Conservation (phyloP, 2,329 filamentous ascomycete species). For the Xylaria sp. region DNA sequence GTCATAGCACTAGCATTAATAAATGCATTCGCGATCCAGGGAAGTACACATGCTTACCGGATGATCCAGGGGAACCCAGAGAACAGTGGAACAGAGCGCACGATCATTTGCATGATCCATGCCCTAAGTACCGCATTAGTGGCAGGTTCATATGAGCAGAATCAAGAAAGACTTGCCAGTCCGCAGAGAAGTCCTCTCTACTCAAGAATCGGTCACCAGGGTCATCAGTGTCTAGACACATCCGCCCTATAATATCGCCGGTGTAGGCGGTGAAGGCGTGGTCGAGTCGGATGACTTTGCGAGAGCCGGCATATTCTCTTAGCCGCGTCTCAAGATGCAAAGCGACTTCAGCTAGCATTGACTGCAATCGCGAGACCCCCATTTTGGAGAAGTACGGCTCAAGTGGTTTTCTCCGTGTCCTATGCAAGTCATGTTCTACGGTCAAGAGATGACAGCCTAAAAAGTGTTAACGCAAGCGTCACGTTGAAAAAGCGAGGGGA, state of each 20-base stretch:
- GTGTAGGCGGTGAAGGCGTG: conserved; percentile 29
- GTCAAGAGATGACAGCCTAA: conserved; percentile 29
- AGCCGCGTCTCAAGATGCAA: conserved; percentile 25
- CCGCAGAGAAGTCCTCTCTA: conserved; percentile 30
- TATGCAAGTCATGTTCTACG: conserved; percentile 28
- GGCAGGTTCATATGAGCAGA: neutral
- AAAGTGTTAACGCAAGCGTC: neutral
- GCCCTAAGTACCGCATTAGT: conserved; percentile 18
- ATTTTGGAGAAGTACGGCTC: conserved; percentile 29
- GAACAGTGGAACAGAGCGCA: conserved; percentile 34
- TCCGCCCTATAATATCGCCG: conserved; percentile 28
- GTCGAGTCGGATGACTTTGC: conserved; percentile 26
- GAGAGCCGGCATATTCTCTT: conserved; percentile 20
- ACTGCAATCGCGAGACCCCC: conserved; percentile 23
- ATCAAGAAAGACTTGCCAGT: conserved; percentile 28
- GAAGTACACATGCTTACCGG: conserved; percentile 15
- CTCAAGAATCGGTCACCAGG: conserved; percentile 29
- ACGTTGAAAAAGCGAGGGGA: neutral
- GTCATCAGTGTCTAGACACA: conserved; percentile 28
- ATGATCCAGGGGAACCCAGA: conserved; percentile 32
- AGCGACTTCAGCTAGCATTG: conserved; percentile 26
- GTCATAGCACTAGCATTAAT: neutral
- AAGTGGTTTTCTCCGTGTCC: conserved; percentile 26
- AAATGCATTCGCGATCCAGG: neutral
- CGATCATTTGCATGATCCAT: conserved; percentile 30